phyloP scores from a whole-genome alignment of 2,329 filamentous ascomycete species.

The Elsinoe perseae region DNA sequence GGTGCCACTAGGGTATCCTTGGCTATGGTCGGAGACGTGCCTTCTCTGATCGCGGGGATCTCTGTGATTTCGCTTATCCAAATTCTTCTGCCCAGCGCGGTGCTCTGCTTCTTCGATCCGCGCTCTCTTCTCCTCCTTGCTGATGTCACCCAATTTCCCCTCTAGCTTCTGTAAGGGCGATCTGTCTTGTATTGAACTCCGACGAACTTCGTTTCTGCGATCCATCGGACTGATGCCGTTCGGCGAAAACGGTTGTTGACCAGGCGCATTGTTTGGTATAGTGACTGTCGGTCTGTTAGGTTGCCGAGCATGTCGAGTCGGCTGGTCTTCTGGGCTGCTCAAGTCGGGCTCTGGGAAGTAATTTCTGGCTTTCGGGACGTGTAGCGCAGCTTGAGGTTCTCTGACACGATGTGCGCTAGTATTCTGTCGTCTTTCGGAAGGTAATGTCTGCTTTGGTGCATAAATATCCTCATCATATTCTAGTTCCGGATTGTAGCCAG shows the following conservation, averaged over 20 bases:
- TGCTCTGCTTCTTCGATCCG: constrained; percentile 75
- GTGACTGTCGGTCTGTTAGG: constrained; percentile 5
- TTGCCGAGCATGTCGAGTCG: neutral
- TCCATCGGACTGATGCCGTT: constrained; percentile 6
- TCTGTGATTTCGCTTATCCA: constrained; percentile 33
- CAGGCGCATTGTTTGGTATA: neutral
- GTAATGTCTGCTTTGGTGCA: neutral
- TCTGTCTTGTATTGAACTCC: constrained; percentile 64
- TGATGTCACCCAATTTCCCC: constrained; percentile 81
- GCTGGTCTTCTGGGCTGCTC: neutral
- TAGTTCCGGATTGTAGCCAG: constrained; percentile 8
- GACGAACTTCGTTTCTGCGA: constrained; percentile 19
- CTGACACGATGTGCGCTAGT: constrained; percentile 11
- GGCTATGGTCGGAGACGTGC: neutral
- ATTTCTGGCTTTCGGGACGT: constrained; percentile 16
- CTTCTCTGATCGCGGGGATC: constrained; percentile 21
- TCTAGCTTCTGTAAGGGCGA: constrained; percentile 93
- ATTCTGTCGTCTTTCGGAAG: constrained; percentile 5
- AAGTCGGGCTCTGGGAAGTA: constrained; percentile 6
- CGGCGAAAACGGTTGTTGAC: neutral
- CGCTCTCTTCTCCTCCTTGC: constrained; percentile 89
- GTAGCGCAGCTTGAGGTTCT: constrained; percentile 15
- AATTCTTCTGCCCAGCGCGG: constrained; percentile 52
- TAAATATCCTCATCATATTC: constrained; percentile 11
- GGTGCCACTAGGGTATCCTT: neutral